Conservation (phyloP, 208 protist species). For the Trypanosoma congolense region DNA sequence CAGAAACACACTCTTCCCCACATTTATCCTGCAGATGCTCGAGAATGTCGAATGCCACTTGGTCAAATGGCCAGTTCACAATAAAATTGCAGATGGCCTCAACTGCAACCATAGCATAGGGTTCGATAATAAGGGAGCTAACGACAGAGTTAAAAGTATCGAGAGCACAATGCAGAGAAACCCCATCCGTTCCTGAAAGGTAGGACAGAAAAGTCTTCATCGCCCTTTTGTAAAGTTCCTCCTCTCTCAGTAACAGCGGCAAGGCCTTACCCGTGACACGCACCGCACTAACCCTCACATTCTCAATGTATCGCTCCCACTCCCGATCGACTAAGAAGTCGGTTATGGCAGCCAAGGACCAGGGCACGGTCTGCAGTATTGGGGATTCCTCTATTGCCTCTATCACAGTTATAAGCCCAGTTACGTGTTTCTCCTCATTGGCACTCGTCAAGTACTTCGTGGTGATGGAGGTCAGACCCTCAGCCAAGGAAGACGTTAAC, state of each 20-base stretch:
- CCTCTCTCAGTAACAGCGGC: conserved; percentile 26
- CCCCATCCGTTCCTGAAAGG: conserved; percentile 22
- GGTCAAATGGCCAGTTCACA: conserved; percentile 16
- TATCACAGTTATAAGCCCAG: conserved; percentile 53
- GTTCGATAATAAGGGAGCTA: conserved; percentile 9
- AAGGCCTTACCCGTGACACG: conserved; percentile 33
- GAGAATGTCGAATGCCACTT: conserved; percentile 47
- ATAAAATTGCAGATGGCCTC: conserved; percentile 17
- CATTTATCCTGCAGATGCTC: conserved; percentile 45
- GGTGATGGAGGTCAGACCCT: conserved; percentile 37
- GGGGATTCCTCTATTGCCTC: conserved; percentile 38
- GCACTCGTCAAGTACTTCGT: conserved; percentile 39
- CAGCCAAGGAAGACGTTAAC: conserved; percentile 37
- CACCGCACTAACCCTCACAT: conserved; percentile 41
- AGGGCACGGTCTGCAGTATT: conserved; percentile 45
- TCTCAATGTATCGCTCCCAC: conserved; percentile 35
- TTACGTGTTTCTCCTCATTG: conserved; percentile 40
- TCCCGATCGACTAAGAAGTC: conserved; percentile 51
- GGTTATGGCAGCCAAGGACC: conserved; percentile 49
- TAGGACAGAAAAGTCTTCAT: conserved; percentile 32
- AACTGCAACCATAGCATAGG: conserved; percentile 5
- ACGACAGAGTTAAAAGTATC: conserved; percentile 17
- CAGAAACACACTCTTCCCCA: conserved; percentile 34
- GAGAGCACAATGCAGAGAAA: conserved; percentile 16
- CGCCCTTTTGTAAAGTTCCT: conserved; percentile 20